A percentile compares a stretch with the other conserved stretches of the same genome.
Conservation (phyloP, 352 stramenopile species). For the Sclerospora graminicola region DNA sequence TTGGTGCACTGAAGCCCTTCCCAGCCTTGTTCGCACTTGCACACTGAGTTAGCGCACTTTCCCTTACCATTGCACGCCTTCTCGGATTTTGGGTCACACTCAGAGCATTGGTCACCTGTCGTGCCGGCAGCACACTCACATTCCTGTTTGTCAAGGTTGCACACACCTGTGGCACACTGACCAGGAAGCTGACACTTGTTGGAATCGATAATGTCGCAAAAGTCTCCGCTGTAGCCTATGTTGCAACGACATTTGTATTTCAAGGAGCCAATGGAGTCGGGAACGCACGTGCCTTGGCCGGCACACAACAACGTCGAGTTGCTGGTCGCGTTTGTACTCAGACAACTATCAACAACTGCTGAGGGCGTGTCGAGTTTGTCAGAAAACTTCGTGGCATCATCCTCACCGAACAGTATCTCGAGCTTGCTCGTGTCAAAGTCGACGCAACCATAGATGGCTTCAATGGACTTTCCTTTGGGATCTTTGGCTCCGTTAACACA, state of each 20-base stretch:
- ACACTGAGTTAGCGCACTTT: slow-evolving; percentile 41
- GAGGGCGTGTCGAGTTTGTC: slow-evolving; percentile 40
- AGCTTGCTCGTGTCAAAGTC: slow-evolving; percentile 42
- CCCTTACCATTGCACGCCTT: slow-evolving; percentile 57
- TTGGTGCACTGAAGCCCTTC: slow-evolving; percentile 64
- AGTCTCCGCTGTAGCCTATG: slow-evolving; percentile 53
- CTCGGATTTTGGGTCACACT: slow-evolving; percentile 32
- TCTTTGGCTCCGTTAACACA: slow-evolving; percentile 42
- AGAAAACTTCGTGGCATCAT: slow-evolving; percentile 36
- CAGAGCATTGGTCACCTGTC: slow-evolving; percentile 57
- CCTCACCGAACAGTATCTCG: slow-evolving; percentile 51
- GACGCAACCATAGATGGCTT: slow-evolving; percentile 64
- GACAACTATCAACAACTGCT: slow-evolving; percentile 29
- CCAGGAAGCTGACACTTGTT: slow-evolving; percentile 68
- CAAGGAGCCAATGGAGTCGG: slow-evolving; percentile 25
- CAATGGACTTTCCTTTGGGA: slow-evolving; percentile 24
- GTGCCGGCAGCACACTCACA: slow-evolving; percentile 55
- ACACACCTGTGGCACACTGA: slow-evolving; percentile 54
- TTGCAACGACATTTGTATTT: slow-evolving; percentile 66
- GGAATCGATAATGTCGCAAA: slow-evolving; percentile 46
- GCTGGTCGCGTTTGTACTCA: slow-evolving; percentile 39
- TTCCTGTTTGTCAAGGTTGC: slow-evolving; percentile 54
- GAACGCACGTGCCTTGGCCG: slow-evolving; percentile 55
- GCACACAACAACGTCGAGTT: slow-evolving; percentile 43
- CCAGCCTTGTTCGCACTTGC: slow-evolving; percentile 46